Evolutionary conservation across 495 filamentous ascomycete species (phyloP).

Genomic region (Cercophora sp.): DNA sequence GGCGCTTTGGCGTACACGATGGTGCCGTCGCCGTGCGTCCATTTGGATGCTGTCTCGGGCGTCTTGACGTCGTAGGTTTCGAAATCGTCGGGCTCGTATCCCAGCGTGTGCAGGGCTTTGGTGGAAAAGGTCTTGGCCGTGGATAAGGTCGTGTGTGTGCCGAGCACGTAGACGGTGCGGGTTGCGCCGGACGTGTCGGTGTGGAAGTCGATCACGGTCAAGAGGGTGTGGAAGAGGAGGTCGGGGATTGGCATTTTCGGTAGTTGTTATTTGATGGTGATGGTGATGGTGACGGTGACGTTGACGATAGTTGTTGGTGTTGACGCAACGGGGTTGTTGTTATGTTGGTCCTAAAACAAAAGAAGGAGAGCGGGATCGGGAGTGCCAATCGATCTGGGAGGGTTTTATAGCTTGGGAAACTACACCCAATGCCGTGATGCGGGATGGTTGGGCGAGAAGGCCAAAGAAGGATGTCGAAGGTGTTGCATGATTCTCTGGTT

Average conservation of each 20-base stretch:
- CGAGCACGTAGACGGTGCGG: constrained; percentile 31
- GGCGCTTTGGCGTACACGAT: constrained; percentile 33
- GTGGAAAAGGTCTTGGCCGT: constrained; percentile 33
- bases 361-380: no score
- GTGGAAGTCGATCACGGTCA: constrained; percentile 35
- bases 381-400: no score
- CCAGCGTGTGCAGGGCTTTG: constrained; percentile 23
- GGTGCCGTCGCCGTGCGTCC: constrained; percentile 37
- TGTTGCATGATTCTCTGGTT: no score
- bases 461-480: no score
- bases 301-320: background rate
- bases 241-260: constrained; percentile 17
- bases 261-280: background rate
- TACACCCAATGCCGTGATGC: no score
- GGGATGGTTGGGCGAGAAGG: no score
- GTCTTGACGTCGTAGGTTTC: constrained; percentile 19
- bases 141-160: constrained; percentile 31
- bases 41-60: constrained; percentile 4
- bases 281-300: background rate
- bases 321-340: background rate
- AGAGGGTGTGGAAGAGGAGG: constrained; percentile 36
- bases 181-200: constrained; percentile 29
- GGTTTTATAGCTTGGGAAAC: no score
- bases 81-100: constrained; percentile 38
- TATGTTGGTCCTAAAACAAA: background rate